Evolutionary conservation across 257 asterid species (phyloP).

Genomic region (Capsicum pubescens): DNA sequence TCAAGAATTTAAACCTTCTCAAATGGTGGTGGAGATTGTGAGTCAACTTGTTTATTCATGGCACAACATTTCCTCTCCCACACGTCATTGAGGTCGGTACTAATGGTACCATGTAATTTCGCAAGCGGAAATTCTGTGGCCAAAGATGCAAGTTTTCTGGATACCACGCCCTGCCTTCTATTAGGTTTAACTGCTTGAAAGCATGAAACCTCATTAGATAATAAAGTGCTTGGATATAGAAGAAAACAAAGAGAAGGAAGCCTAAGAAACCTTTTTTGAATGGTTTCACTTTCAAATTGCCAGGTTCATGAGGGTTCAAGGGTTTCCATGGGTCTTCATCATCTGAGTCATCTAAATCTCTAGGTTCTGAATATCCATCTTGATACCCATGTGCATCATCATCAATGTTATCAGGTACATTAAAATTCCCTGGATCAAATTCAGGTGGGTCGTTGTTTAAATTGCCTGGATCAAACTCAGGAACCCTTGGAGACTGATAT

Average conservation of each 20-base stretch:
- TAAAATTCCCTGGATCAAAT: constrained; percentile 34
- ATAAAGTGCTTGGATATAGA: constrained; percentile 25
- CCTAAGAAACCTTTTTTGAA: constrained; percentile 61
- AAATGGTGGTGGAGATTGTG: constrained; percentile 58
- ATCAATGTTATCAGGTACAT: constrained; percentile 46
- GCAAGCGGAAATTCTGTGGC: constrained; percentile 79
- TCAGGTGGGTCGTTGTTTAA: constrained; percentile 33
- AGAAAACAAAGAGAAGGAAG: constrained; percentile 22
- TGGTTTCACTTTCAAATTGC: constrained; percentile 81
- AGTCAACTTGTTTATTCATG: constrained; percentile 39
- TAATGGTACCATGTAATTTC: constrained; percentile 62
- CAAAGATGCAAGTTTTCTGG: constrained; percentile 47
- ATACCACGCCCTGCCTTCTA: constrained; percentile 45
- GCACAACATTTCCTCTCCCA: constrained; percentile 63
- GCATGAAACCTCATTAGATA: constrained; percentile 22
- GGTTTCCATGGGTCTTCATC: constrained; percentile 93
- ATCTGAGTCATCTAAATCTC: constrained; percentile 41
- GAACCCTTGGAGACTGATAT: constrained; percentile 45
- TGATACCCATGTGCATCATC: constrained; percentile 51
- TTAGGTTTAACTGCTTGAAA: constrained; percentile 66
- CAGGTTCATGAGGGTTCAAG: constrained; percentile 90
- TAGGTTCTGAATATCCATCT: constrained; percentile 53
- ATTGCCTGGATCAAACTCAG: constrained; percentile 28
- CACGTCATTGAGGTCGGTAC: constrained; percentile 58
- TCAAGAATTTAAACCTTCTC: constrained; percentile 64